Evolutionary conservation across 768 basidiomycete species (phyloP).

Genomic region (Auriscalpium microsporum): DNA sequence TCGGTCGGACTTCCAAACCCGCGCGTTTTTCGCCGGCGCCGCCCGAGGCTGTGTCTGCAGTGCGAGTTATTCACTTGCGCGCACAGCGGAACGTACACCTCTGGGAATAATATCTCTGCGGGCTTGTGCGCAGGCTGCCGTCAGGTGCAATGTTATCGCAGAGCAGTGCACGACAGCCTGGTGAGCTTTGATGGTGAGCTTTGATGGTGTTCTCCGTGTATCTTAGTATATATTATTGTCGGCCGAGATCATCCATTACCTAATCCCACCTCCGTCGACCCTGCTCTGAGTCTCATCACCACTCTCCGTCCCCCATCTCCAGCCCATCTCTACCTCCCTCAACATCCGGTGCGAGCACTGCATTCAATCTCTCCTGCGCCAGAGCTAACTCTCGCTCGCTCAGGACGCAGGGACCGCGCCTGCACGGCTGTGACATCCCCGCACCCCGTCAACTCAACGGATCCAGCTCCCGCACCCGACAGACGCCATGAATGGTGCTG

Average conservation of each 20-base stretch:
- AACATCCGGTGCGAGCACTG: background rate
- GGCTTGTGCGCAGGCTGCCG: too few species aligned
- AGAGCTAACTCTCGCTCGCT: background rate
- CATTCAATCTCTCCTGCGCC: background rate
- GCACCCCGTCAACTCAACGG: background rate
- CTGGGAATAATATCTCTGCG: too few species aligned
- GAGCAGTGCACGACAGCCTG: too few species aligned
- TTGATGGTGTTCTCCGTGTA: too few species aligned
- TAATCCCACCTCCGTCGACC: background rate
- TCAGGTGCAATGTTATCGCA: too few species aligned
- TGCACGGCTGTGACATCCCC: background rate
- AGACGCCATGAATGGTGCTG: constrained; percentile 9
- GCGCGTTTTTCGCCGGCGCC: background rate
- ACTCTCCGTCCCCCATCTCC: background rate
- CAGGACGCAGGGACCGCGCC: too few species aligned
- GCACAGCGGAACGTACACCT: too few species aligned
- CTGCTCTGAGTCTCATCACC: background rate
- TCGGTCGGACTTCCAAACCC: background rate
- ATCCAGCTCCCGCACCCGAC: background rate
- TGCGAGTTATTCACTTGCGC: too few species aligned
- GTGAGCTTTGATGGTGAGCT: too few species aligned
- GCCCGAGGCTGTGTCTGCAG: background rate
- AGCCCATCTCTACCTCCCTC: background rate
- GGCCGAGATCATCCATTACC: too few species aligned
- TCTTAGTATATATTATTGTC: too few species aligned